Evolutionary conservation across 2,329 filamentous ascomycete genomes (phyloP).

Genomic region (Alternaria sp.): DNA sequence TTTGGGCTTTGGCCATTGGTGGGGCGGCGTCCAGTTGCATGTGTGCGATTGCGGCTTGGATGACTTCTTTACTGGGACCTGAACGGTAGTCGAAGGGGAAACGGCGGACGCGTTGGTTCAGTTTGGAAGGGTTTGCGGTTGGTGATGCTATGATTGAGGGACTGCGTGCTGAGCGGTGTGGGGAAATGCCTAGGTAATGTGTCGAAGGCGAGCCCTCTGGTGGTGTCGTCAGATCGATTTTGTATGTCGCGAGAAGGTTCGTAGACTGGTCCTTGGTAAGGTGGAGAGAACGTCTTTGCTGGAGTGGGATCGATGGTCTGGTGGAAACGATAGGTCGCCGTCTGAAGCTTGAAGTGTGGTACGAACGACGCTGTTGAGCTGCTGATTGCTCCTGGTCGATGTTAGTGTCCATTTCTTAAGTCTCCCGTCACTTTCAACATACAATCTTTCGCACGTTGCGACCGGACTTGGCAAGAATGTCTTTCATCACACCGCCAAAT

Average conservation of each 20-base stretch:
- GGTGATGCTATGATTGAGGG: constrained; percentile 70
- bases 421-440: constrained; percentile 9
- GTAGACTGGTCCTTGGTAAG: constrained; percentile 62
- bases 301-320: neutral
- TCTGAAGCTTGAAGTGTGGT: constrained; percentile 46
- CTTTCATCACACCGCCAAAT: constrained; percentile 72
- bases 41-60: constrained; percentile 57
- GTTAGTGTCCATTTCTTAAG: neutral
- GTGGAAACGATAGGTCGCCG: constrained; percentile 18
- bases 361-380: constrained; percentile 57
- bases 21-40: constrained; percentile 60
- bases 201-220: constrained; percentile 35
- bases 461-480: constrained; percentile 58
- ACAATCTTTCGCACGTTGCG: constrained; percentile 50
- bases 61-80: constrained; percentile 48
- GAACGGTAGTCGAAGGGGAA: constrained; percentile 68
- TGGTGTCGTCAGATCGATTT: constrained; percentile 55
- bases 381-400: constrained; percentile 40
- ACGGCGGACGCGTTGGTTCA: constrained; percentile 54
- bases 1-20: constrained; percentile 51
- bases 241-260: constrained; percentile 61
- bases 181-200: constrained; percentile 66
- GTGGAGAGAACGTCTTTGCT: constrained; percentile 61
- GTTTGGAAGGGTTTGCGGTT: constrained; percentile 51
- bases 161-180: constrained; percentile 67